phyloP scores from a whole-genome alignment of 208 protist genomes.

The Leishmania gerbilli region DNA sequence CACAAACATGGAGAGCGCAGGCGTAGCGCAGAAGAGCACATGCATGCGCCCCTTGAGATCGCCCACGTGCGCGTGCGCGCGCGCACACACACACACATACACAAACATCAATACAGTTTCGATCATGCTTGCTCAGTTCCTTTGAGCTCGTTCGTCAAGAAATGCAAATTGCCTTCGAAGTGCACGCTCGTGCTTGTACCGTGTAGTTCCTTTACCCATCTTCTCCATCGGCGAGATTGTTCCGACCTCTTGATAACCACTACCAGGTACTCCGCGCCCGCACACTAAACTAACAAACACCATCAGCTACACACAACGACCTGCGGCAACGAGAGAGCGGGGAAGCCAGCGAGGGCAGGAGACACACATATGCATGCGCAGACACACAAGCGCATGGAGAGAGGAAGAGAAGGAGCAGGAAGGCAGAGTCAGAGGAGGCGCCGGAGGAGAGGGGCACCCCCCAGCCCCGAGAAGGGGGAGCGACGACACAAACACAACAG shows the following conservation, averaged over 20 bases:
- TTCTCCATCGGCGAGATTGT: no score
- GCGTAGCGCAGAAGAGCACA: neutral
- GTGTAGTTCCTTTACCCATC: neutral
- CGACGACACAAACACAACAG: no score
- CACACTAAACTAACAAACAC: no score
- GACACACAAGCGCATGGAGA: neutral
- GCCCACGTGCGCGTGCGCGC: neutral
- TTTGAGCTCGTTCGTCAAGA: neutral
- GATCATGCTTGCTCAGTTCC: neutral
- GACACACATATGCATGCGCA: neutral
- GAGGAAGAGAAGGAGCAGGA: neutral
- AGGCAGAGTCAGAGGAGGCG: neutral
- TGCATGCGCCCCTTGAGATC: neutral
- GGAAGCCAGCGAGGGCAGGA: neutral
- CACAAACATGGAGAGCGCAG: neutral
- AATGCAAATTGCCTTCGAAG: neutral
- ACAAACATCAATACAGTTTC: neutral
- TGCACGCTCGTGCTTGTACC: neutral
- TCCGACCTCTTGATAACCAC: no score
- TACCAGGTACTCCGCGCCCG: no score
- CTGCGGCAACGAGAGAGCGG: no score
- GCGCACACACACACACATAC: neutral
- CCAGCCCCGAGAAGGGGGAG: no score
- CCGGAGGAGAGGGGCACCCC: no score
- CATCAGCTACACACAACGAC: no score